Base-by-base conservation (phyloP, 2,329 filamentous ascomycete genomes). In the Aaosphaeria pasadenensis region DNA sequence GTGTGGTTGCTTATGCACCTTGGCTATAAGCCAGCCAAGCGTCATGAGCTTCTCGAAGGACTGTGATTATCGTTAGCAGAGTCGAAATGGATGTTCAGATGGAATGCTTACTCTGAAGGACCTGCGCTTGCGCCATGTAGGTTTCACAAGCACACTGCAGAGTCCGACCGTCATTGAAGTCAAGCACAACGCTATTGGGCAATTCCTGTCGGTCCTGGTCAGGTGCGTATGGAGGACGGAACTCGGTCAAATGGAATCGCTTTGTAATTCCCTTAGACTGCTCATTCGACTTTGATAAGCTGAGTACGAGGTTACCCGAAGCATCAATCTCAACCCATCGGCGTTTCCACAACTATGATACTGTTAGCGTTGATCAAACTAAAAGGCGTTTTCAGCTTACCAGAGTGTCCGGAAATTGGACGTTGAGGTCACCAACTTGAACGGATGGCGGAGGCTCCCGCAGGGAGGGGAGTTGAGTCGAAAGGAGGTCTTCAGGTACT, bases 361-460 rank as follows among this genome's bases (percentile, higher is more conserved):
- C 6, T 58, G 53, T 58, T 51, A 42, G 45, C 40, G 30, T 13
- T 42, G 11, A n/a, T 11, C 44, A 17, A 29, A 7, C 7, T 30
- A 30, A 32, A 39, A 9, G 1, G 6, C 42, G 5, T 24, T 17
- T 39, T 11, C 6, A 7, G 63, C 75, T 63, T 67, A 77, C 76
- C 42, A 99, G 78, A 46, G 90, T 95, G 66, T 97, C 92, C 0
- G 94, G 94, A 67, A 99, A 96, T 67, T 99, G 94, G 7, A 97
- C 89, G 61, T 99, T 97, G 54, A 99, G 86, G 62, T 96, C 89
- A 43, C 91, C 90, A 69, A 95, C 81, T 52, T 87, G 85, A 4
- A 89, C 78, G 29, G 86, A 78, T 45, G 84, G 74, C 33, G 72
- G 74, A 43, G 69, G 73, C 52, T 76, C 74, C 6, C 67, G 57